Evolutionary conservation across 192 early-diverging fungal genomes (phyloP).

Genomic region (Pilaira anomala): DNA sequence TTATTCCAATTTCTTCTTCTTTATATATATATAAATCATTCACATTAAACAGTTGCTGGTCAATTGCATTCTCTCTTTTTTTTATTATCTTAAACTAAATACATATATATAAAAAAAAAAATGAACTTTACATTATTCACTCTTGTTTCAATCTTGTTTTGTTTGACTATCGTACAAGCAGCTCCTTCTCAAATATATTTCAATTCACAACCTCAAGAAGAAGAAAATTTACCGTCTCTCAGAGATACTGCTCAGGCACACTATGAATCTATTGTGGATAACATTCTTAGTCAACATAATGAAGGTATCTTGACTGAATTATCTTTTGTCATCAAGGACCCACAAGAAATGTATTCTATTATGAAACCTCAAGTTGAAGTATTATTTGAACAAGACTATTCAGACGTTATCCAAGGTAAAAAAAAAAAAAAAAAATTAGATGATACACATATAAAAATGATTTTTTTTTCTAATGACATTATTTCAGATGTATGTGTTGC

Average conservation of each 20-base stretch:
- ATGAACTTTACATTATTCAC: background rate
- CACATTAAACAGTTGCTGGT: slow-evolving; percentile 14
- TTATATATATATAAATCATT: background rate
- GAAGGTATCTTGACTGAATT: slow-evolving; percentile 4
- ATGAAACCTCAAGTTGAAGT: background rate
- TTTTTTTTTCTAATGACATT: too few species aligned
- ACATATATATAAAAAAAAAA: background rate
- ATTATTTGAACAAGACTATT: background rate
- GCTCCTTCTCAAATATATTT: background rate
- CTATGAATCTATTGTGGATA: slow-evolving; percentile 12
- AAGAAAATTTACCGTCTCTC: background rate
- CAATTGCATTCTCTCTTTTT: slow-evolving; percentile 2
- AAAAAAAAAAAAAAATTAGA: background rate
- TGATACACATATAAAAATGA: too few species aligned
- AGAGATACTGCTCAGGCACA: slow-evolving; percentile 1
- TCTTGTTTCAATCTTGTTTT: background rate
- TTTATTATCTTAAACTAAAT: background rate
- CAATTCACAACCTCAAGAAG: background rate
- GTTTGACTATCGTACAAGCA: background rate
- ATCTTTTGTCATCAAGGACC: background rate
- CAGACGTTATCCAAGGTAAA: slow-evolving; percentile 6
- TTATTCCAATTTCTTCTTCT: background rate
- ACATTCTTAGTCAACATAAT: slow-evolving; percentile 6
- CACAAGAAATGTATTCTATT: background rate
- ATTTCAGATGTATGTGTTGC: slow-evolving; percentile 8